Conservation (phyloP, 495 filamentous ascomycete species). For the Talaromyces proteolyticus region DNA sequence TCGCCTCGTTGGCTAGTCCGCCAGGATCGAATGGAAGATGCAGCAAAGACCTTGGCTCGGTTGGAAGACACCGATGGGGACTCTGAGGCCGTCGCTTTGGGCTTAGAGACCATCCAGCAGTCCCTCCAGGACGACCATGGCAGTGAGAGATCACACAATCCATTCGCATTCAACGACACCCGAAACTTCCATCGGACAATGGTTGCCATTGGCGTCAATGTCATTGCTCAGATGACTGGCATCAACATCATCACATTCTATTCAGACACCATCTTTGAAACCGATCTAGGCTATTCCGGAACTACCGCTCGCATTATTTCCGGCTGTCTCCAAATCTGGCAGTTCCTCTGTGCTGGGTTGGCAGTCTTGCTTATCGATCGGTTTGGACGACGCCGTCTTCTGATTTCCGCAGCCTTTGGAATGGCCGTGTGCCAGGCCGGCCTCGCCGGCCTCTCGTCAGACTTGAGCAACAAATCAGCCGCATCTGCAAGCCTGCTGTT, state of each 20-base stretch:
- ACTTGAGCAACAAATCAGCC: conserved; percentile 17
- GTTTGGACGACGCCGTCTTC: conserved; percentile 35
- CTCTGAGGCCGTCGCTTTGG: conserved; percentile 45
- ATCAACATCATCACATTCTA: conserved; percentile 25
- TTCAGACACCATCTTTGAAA: conserved; percentile 16
- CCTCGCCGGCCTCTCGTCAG: conserved; percentile 33
- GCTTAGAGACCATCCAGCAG: conserved; percentile 59
- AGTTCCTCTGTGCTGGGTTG: conserved; percentile 17
- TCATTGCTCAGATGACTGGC: conserved; percentile 21
- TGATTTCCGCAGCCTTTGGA: conserved; percentile 57
- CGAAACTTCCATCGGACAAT: conserved; percentile 19
- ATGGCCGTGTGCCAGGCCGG: conserved; percentile 56
- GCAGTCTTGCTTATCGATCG: conserved; percentile 21
- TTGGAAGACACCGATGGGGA: conserved; percentile 41
- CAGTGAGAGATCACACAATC: conserved; percentile 11
- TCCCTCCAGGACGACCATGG: conserved; percentile 55
- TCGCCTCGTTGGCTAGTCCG: conserved; percentile 61
- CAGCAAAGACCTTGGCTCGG: conserved; percentile 48
- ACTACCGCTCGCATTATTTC: conserved; percentile 17
- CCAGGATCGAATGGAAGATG: conserved; percentile 49
- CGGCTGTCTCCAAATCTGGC: conserved; percentile 22
- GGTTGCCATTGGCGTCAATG: conserved; percentile 16
- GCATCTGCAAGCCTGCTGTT: conserved; percentile 40
- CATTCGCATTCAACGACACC: conserved; percentile 23
- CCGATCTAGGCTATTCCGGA: conserved; percentile 12